Percentiles rank a stretch among this genome's conserved stretches.
Conservation (phyloP, 176 grass and related monocot species). For the Oryza glaberrima region DNA sequence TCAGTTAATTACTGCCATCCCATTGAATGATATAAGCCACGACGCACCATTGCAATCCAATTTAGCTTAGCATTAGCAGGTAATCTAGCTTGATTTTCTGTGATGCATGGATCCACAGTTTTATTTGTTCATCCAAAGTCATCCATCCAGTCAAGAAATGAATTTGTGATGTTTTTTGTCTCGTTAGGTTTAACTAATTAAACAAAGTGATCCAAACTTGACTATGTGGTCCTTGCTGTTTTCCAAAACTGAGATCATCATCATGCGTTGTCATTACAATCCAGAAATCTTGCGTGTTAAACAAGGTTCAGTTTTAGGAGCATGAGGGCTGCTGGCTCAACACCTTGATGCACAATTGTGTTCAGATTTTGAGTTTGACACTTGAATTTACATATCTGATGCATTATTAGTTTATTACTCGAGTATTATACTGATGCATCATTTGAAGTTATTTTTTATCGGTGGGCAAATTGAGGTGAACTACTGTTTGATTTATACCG, state of each 20-base stretch:
- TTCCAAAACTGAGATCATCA: constrained; percentile 27
- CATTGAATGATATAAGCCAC: constrained; percentile 34
- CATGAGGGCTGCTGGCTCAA: neutral
- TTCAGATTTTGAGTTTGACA: constrained; percentile 31
- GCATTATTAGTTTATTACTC: too few relatives aligned
- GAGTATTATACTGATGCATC: neutral
- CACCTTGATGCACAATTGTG: constrained; percentile 20
- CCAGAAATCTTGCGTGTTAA: constrained; percentile 25
- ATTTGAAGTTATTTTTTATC: neutral
- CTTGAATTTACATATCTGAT: constrained; percentile 11
- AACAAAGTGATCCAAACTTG: constrained; percentile 45
- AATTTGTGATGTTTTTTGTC: constrained; percentile 10
- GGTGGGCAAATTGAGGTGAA: neutral
- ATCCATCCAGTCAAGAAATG: constrained; percentile 1
- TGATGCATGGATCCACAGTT: constrained; percentile 33
- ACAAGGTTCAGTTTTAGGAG: constrained; percentile 7
- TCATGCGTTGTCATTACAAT: constrained; percentile 37
- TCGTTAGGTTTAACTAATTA: constrained; percentile 28
- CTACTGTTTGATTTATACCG: neutral
- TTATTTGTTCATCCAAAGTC: constrained; percentile 43
- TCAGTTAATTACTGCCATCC: constrained; percentile 37
- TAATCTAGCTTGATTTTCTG: constrained; percentile 31
- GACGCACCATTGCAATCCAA: neutral
- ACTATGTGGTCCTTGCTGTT: constrained; percentile 38
- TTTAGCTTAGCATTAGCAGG: constrained; percentile 45